Evolutionary conservation across 192 early-diverging fungal genomes (phyloP).

Genomic region (Mortierella claussenii): DNA sequence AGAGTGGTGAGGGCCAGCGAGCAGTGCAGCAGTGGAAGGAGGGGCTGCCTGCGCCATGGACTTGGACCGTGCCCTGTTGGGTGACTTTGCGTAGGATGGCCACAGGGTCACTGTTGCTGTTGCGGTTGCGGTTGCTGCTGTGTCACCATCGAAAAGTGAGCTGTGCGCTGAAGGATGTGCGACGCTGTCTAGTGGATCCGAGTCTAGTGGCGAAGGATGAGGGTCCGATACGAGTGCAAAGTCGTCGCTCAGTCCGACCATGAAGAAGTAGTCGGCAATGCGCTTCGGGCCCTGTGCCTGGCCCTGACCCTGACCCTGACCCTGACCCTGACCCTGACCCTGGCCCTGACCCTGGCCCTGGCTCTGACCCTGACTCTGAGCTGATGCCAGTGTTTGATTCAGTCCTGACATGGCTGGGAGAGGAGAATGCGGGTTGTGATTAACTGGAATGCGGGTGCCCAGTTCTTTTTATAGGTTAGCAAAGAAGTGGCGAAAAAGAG

Average conservation of each 20-base stretch:
- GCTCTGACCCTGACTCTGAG: too few relatives aligned
- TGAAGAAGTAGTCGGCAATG: conserved; percentile 53
- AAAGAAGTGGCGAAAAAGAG: too few relatives aligned
- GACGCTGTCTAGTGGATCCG: not conserved
- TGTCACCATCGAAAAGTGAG: conserved; percentile 28
- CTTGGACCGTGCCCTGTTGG: conserved; percentile 25
- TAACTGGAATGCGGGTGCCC: too few relatives aligned
- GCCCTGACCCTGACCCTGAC: too few relatives aligned
- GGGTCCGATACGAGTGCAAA: not conserved
- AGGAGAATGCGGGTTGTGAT: too few relatives aligned
- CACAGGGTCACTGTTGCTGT: not conserved
- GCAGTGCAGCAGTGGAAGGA: not conserved
- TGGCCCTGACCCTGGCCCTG: too few relatives aligned
- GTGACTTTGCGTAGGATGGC: not conserved
- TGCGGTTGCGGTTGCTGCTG: not conserved
- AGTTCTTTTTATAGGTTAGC: too few relatives aligned
- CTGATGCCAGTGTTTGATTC: too few relatives aligned
- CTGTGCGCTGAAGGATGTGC: conserved; percentile 4
- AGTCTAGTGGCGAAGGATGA: not conserved
- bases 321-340: too few relatives aligned
- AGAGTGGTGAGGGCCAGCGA: not conserved
- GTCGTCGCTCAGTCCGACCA: conserved; percentile 44
- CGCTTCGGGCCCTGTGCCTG: conserved; percentile 28
- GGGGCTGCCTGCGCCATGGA: conserved; percentile 22
- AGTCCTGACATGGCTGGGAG: too few relatives aligned